Base-by-base conservation (phyloP, 805 yeast genomes). In the Pichia occidentalis region DNA sequence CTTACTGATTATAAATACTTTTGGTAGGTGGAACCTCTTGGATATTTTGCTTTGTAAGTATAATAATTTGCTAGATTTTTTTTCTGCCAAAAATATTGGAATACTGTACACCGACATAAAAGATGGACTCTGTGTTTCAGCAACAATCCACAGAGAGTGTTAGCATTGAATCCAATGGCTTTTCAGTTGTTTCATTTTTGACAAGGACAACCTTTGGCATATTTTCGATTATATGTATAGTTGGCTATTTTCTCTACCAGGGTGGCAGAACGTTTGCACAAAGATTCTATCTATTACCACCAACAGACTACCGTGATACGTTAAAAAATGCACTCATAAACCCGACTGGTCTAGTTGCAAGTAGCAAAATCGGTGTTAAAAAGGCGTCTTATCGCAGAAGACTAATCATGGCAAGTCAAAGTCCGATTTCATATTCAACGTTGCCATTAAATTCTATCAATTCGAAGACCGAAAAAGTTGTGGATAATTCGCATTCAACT, bases 401-500 rank as follows among this genome's bases (percentile, higher is more conserved):
- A 24, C 36, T 62, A 13, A 48, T 62, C 9, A 37, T 60, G 23
- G 66, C 58, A 4, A 44, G 57, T 11, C 28, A 31, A 10, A 53
- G 50, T 33, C 66, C 67, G 11, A 52, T 51, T 20, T 40, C 48
- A 22, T 57, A 61, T 39, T 57, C 64, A n/a, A 61, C 65, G 5
- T 43, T 59, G 44, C 59, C 60, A 14, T 46, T 60, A 26, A 51
- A 49, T 37, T 43, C 50, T 1, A 31, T 19, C 2, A 32, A 10
- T 23, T n/a, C n/a, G 7, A 34, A 32, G 8, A 32, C 31, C 6
- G 18, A 25, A 13, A 14, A 14, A 9, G 22, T n/a, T 4, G 36
- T 40, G 18, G 42, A 45, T 5, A 47, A 42, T 19, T 34, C 44
- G 2, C 48, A 53, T 24, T 26, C 38, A 5, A 34, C 45, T 6